phyloP scores from a whole-genome alignment of 2,329 filamentous ascomycete species.

The Fusarium lateritium region DNA sequence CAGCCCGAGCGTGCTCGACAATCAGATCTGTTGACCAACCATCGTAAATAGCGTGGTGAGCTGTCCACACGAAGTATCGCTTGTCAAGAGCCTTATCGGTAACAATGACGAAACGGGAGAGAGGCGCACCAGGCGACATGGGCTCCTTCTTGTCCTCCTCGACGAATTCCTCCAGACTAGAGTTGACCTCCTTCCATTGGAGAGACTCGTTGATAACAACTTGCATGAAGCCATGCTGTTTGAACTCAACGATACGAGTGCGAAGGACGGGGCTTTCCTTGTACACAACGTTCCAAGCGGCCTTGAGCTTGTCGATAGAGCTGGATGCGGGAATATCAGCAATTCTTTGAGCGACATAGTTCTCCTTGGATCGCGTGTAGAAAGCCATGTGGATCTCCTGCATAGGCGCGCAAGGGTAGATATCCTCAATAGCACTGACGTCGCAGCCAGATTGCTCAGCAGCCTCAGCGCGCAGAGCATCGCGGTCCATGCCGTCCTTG shows the following conservation, averaged over 20 bases:
- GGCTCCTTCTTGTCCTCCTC: slow-evolving; percentile 56
- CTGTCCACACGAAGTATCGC: slow-evolving; percentile 52
- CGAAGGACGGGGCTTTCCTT: slow-evolving; percentile 59
- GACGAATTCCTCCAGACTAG: slow-evolving; percentile 57
- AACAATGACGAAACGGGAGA: slow-evolving; percentile 61
- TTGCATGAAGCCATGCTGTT: slow-evolving; percentile 58
- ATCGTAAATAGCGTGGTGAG: slow-evolving; percentile 53
- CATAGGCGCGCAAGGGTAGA: slow-evolving; percentile 67
- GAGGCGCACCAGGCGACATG: slow-evolving; percentile 59
- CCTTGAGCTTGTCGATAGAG: slow-evolving; percentile 55
- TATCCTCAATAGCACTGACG: slow-evolving; percentile 59
- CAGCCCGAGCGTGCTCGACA: slow-evolving; percentile 42
- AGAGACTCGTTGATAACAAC: slow-evolving; percentile 60
- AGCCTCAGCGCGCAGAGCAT: slow-evolving; percentile 53
- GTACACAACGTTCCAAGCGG: slow-evolving; percentile 59
- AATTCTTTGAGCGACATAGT: slow-evolving; percentile 65
- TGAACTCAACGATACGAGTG: slow-evolving; percentile 63
- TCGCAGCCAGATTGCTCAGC: slow-evolving; percentile 51
- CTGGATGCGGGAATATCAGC: slow-evolving; percentile 55
- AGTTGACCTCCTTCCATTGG: slow-evolving; percentile 51
- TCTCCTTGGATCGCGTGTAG: slow-evolving; percentile 63
- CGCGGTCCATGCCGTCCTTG: slow-evolving; percentile 46
- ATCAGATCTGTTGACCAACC: slow-evolving; percentile 51
- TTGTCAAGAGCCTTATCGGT: slow-evolving; percentile 48
- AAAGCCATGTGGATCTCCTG: slow-evolving; percentile 69